Evolutionary conservation across 352 stramenopile species (phyloP), one percentile per base, ranked within the genome.

Genomic region (Phytopythium aichiense): DNA sequence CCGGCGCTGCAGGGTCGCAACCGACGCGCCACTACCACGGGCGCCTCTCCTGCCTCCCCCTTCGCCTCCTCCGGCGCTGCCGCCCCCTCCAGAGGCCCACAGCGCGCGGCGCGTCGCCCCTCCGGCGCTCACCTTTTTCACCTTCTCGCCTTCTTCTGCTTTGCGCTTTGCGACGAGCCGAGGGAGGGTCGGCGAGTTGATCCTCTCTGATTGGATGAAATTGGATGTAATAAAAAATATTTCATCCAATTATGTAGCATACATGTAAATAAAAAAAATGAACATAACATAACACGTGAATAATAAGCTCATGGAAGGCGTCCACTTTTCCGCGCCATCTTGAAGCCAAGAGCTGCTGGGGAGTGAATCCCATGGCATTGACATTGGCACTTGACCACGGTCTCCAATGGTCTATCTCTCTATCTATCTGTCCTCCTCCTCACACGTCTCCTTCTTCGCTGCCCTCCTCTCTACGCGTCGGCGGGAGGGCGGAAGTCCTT

Each of bases 401-500:
- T n/a, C n/a, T n/a, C n/a, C n/a, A n/a, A 31, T 52, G 4, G 20
- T 56, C 61, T 37, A 63, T 52, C 42, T 48, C 8, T 55, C 25
- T 58, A 51, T 71, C 54, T 64, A 59, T 56, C 35, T 49, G 42
- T 62, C 30, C 8, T 25, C 31, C 31, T 28, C 22, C 22, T 18
- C 31, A 37, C 31, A 37, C 31, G 5, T 37, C 31, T 9, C 31
- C 22, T 22, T 16, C 15, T 22, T 8, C 40, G n/a, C n/a, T n/a
- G n/a, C 22, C 37, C 16, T 7, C 16, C 42, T 33, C 45, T 37
- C 54, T 53, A 38, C 7, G 35, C 30, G 43, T 55, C 54, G 9
- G 12, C 52, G 15, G 52, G 23, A 12, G 13, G 1, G 37, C 79
- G 78, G 56, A 87, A 93, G 46, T 91, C 83, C 54, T 84, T 78